Evolutionary conservation across 768 basidiomycete species (phyloP).

Genomic region (Trametes gibbosa): DNA sequence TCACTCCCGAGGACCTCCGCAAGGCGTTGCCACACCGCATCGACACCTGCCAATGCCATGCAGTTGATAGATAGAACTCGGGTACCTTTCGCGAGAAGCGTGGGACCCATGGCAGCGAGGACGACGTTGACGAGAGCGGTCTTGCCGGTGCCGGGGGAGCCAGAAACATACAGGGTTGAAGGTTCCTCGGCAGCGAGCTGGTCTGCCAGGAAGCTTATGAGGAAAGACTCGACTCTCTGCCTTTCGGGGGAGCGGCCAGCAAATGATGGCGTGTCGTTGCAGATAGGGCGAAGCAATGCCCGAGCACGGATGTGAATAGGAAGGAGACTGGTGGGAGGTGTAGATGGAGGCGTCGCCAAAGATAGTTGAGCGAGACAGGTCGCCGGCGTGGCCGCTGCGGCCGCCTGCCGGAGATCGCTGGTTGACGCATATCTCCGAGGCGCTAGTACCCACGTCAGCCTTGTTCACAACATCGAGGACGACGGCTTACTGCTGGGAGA

Average conservation of each 20-base stretch:
- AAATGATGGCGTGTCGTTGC: constrained; percentile 53
- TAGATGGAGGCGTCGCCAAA: constrained; percentile 60
- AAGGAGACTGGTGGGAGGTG: constrained; percentile 46
- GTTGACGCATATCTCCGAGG: constrained; percentile 48
- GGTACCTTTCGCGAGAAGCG: constrained; percentile 40
- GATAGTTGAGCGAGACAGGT: constrained; percentile 40
- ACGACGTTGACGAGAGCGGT: constrained; percentile 78
- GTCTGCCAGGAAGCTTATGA: constrained; percentile 49
- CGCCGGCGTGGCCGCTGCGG: constrained; percentile 42
- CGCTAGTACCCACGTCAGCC: constrained; percentile 30
- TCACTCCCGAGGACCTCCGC: constrained; percentile 48
- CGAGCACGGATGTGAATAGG: constrained; percentile 60
- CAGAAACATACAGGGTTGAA: constrained; percentile 82
- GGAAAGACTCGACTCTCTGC: constrained; percentile 53
- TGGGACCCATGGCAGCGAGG: constrained; percentile 39
- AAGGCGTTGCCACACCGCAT: constrained; percentile 69
- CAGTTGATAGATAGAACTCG: constrained; percentile 60
- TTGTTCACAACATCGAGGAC: background rate
- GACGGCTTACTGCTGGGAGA: constrained; percentile 41
- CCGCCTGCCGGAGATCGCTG: constrained; percentile 35
- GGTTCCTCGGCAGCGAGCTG: constrained; percentile 24
- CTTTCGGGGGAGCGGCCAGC: constrained; percentile 71
- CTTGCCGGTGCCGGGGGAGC: constrained; percentile 91
- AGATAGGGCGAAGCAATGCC: constrained; percentile 69
- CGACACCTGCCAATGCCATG: constrained; percentile 69